Percentiles rank a stretch among this genome's conserved stretches.
These are phyloP conservation scores for Tuber umbilicatum DNA, from an alignment of 495 filamentous ascomycete genomes.

Conservation along the genomic window DNA sequence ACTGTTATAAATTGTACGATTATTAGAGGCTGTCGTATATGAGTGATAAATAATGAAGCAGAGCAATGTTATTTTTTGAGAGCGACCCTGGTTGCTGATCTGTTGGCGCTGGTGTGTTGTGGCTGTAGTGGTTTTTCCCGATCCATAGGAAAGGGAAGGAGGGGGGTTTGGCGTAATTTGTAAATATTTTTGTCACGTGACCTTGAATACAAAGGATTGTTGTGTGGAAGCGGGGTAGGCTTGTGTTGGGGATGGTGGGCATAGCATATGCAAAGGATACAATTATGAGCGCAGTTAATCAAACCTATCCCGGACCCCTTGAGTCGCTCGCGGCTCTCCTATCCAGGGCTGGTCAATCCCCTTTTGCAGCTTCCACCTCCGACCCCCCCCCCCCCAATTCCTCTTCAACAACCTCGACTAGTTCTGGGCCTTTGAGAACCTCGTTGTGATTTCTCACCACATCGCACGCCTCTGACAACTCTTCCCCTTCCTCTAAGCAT, in stretches of 20 bases:
- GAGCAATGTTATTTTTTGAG: too few species aligned
- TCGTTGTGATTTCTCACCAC: slow-evolving; percentile 57
- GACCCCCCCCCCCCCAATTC: neutral
- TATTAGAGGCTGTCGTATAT: too few species aligned
- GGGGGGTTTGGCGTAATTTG: too few species aligned
- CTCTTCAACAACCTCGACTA: slow-evolving; percentile 42
- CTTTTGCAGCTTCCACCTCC: neutral
- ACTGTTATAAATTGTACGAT: too few species aligned
- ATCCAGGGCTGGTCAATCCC: neutral
- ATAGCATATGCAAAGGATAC: neutral
- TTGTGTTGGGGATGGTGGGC: neutral
- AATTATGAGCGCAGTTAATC: neutral
- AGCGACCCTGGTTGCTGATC: too few species aligned
- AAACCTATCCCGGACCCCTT: too few species aligned
- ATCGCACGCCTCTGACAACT: slow-evolving; percentile 45
- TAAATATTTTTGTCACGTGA: too few species aligned
- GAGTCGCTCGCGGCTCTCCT: neutral
- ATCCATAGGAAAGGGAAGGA: too few species aligned
- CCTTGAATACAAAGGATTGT: neutral
- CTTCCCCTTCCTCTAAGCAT: neutral
- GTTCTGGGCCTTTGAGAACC: slow-evolving; percentile 51
- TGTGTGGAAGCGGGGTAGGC: neutral
- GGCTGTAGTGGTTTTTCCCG: too few species aligned
- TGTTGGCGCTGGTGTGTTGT: too few species aligned
- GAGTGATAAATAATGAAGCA: too few species aligned